A percentile compares a stretch with the other conserved stretches of the same genome.
These are phyloP conservation scores for Camellia oleifera DNA, from an alignment of 179 eudicot genomes.

Conservation along the genomic window DNA sequence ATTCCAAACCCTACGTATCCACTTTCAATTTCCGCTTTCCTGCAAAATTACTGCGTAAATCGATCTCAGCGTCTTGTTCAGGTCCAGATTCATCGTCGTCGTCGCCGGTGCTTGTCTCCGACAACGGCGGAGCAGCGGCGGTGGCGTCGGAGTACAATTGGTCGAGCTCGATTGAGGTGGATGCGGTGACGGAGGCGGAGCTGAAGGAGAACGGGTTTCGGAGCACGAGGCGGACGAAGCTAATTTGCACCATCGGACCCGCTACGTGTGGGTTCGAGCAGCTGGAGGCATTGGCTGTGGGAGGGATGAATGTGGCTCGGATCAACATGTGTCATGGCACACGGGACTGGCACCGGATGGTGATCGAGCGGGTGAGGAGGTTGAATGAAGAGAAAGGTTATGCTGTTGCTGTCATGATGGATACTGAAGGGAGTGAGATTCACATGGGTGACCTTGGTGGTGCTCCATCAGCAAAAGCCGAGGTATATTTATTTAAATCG, in stretches of 20 bases:
- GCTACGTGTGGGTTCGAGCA: slow-evolving; percentile 60
- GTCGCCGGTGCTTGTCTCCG: slow-evolving; percentile 1
- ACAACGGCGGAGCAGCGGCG: slow-evolving; percentile 13
- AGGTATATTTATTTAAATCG: slow-evolving; percentile 40
- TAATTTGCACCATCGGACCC: slow-evolving; percentile 82
- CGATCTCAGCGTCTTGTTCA: slow-evolving; percentile 14
- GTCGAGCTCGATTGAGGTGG: slow-evolving; percentile 51
- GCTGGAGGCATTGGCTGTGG: slow-evolving; percentile 74
- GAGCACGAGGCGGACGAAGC: slow-evolving; percentile 71
- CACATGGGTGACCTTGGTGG: slow-evolving; percentile 89
- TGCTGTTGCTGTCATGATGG: slow-evolving; percentile 86
- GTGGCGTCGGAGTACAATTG: slow-evolving; percentile 1
- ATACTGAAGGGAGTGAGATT: slow-evolving; percentile 96
- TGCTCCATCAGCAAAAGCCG: slow-evolving; percentile 67
- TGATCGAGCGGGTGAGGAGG: slow-evolving; percentile 68
- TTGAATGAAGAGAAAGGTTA: slow-evolving; percentile 86
- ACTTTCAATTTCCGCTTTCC: slow-evolving; percentile 1
- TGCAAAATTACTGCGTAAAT: neutral
- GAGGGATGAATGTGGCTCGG: slow-evolving; percentile 93
- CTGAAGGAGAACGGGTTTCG: slow-evolving; percentile 74
- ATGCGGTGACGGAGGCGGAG: slow-evolving; percentile 62
- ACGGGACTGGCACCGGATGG: slow-evolving; percentile 73
- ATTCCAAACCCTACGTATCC: slow-evolving; percentile 13
- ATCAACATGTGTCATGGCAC: slow-evolving; percentile 87
- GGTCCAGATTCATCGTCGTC: slow-evolving; percentile 18